A percentile compares a stretch with the other conserved stretches of the same genome.
Evolutionary conservation across 2,329 filamentous ascomycete genomes (phyloP).

Genomic region (Metarhizium humberi): DNA sequence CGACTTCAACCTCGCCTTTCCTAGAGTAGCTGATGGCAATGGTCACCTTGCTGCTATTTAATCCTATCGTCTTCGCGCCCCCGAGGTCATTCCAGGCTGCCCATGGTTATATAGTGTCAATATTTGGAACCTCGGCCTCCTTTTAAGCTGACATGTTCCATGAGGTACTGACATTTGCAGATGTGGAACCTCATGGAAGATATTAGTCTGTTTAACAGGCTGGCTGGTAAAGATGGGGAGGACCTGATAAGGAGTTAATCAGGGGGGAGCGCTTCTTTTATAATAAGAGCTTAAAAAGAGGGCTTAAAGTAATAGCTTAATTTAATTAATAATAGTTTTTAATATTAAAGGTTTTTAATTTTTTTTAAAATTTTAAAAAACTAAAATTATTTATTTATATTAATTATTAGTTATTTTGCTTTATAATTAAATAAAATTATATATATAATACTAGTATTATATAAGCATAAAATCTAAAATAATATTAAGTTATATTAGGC

Average conservation of each 20-base stretch:
- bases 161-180: conserved; percentile 5
- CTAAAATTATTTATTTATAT: too few relatives aligned
- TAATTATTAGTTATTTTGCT: too few relatives aligned
- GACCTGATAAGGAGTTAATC: conserved; percentile 7
- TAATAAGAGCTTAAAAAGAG: too few relatives aligned
- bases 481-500: too few relatives aligned
- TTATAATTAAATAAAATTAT: too few relatives aligned
- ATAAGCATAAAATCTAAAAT: too few relatives aligned
- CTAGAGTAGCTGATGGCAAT: not conserved
- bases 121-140: conserved; percentile 13
- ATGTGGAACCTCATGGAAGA: conserved; percentile 15
- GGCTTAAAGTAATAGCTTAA: too few relatives aligned
- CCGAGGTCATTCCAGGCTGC: conserved; percentile 15
- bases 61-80: conserved; percentile 12
- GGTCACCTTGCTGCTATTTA: conserved; percentile 12
- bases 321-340: too few relatives aligned
- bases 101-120: conserved; percentile 11
- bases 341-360: too few relatives aligned
- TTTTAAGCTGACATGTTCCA: conserved; percentile 6
- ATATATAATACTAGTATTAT: too few relatives aligned
- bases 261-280: conserved; percentile 10
- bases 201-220: conserved; percentile 8
- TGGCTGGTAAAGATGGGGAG: conserved; percentile 11
- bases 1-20: not conserved
- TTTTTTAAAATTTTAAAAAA: too few relatives aligned